Conservation (phyloP, 78 protist genomes). For the Isochrysis galbana region DNA sequence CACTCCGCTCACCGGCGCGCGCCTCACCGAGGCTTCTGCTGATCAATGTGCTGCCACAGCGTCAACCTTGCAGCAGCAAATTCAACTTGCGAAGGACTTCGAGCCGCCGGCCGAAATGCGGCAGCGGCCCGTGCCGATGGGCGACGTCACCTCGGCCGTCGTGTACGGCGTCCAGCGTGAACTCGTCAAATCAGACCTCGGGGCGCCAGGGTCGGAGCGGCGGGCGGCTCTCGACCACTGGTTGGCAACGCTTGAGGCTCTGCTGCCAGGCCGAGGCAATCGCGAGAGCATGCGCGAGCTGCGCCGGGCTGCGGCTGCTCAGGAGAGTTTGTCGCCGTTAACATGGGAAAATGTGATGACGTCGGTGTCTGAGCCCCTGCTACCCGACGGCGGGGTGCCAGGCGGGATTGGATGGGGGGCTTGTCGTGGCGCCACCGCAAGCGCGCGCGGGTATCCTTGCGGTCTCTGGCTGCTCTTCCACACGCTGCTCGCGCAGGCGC, state of each 20-base stretch:
- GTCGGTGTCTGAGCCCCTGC: neutral
- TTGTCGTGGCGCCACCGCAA: neutral
- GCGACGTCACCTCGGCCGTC: neutral
- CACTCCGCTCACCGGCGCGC: too few relatives aligned
- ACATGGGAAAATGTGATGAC: too few relatives aligned
- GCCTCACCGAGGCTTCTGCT: too few relatives aligned
- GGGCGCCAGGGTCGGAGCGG: neutral
- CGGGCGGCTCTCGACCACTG: neutral
- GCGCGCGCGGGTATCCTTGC: neutral
- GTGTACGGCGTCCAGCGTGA: neutral
- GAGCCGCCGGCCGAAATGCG: too few relatives aligned
- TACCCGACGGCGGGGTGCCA: neutral
- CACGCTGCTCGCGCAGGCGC: neutral
- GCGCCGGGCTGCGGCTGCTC: too few relatives aligned
- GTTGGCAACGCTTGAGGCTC: neutral
- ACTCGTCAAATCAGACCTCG: neutral
- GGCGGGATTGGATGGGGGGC: conserved; percentile 2
- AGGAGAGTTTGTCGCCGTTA: too few relatives aligned
- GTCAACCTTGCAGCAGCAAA: too few relatives aligned
- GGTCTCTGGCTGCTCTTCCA: conserved; percentile 12
- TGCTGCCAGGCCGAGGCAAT: neutral
- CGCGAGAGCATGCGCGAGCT: too few relatives aligned
- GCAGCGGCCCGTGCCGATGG: neutral
- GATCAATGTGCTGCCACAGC: too few relatives aligned
- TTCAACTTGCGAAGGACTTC: too few relatives aligned